These are phyloP conservation scores for Plasmodium chabaudi DNA, from an alignment of 169 alveolate genomes.

Conservation along the genomic window DNA sequence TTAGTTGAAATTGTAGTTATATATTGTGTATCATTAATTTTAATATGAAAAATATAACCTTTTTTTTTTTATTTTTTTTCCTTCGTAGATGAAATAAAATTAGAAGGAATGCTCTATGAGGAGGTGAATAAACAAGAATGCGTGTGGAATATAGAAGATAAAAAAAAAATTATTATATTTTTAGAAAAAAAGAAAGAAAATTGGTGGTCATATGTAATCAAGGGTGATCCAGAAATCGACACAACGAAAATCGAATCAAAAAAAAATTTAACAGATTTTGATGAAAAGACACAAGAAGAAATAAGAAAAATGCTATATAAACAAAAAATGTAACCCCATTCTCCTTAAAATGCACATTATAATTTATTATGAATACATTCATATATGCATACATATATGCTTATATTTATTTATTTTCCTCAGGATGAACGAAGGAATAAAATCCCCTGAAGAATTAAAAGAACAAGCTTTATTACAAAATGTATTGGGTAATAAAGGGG, in stretches of 20 bases:
- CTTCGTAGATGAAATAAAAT: slow-evolving; percentile 31
- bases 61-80: not conserved
- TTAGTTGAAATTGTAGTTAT: not conserved
- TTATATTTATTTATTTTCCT: slow-evolving; percentile 3
- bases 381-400: not conserved
- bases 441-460: slow-evolving; percentile 47
- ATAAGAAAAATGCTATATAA: slow-evolving; percentile 81
- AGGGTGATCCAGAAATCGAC: slow-evolving; percentile 86
- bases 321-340: slow-evolving; percentile 66
- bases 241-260: slow-evolving; percentile 85
- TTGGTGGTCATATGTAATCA: slow-evolving; percentile 87
- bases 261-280: slow-evolving; percentile 83
- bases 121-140: slow-evolving; percentile 80
- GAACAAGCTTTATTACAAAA: slow-evolving; percentile 25
- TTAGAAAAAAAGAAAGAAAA: slow-evolving; percentile 83
- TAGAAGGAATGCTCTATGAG: slow-evolving; percentile 67
- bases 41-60: not conserved
- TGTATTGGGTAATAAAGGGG: slow-evolving; percentile 24
- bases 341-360: not conserved
- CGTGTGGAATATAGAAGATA: slow-evolving; percentile 85
- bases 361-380: not conserved
- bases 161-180: slow-evolving; percentile 76
- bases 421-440: slow-evolving; percentile 48
- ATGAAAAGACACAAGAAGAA: slow-evolving; percentile 81
- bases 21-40: not conserved